Evolutionary conservation across 495 filamentous ascomycete genomes (phyloP).

Genomic region (Penicillium robsamsonii): DNA sequence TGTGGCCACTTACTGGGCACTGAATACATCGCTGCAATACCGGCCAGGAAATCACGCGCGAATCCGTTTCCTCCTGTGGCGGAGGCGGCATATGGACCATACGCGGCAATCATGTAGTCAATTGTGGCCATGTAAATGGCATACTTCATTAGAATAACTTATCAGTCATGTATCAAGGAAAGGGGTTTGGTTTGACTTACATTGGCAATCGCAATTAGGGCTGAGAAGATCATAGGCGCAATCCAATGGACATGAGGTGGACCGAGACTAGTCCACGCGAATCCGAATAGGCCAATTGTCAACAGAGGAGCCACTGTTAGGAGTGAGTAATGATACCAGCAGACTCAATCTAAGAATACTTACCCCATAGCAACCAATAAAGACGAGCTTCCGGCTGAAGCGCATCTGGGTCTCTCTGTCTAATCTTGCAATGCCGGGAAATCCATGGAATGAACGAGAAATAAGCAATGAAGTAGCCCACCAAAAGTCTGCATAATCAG

Average conservation of each 20-base stretch:
- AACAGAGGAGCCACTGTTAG: slow-evolving; percentile 56
- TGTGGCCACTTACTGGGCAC: slow-evolving; percentile 30
- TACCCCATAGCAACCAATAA: slow-evolving; percentile 49
- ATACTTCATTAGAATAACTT: slow-evolving; percentile 32
- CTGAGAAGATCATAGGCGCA: slow-evolving; percentile 57
- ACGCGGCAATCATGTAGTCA: slow-evolving; percentile 80
- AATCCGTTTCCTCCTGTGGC: slow-evolving; percentile 72
- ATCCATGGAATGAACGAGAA: slow-evolving; percentile 64
- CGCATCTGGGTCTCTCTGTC: slow-evolving; percentile 46
- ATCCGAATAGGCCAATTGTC: slow-evolving; percentile 66
- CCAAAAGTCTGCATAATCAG: slow-evolving; percentile 40
- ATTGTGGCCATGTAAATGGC: slow-evolving; percentile 78
- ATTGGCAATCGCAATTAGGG: slow-evolving; percentile 65
- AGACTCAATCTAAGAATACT: not conserved
- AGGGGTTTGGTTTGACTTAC: slow-evolving; percentile 4
- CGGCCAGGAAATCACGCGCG: slow-evolving; percentile 49
- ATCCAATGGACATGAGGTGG: slow-evolving; percentile 63
- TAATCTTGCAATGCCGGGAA: slow-evolving; percentile 44
- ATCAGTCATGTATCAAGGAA: not conserved
- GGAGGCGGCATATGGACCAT: slow-evolving; percentile 74
- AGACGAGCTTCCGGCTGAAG: slow-evolving; percentile 60
- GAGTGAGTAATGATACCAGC: not conserved
- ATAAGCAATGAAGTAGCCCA: slow-evolving; percentile 69
- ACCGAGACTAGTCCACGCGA: slow-evolving; percentile 63
- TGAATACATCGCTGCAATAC: slow-evolving; percentile 49